Percentiles rank a stretch among this genome's conserved stretches.
These are phyloP conservation scores for Castanea sativa DNA, from an alignment of 306 rosid species.

Conservation along the genomic window DNA sequence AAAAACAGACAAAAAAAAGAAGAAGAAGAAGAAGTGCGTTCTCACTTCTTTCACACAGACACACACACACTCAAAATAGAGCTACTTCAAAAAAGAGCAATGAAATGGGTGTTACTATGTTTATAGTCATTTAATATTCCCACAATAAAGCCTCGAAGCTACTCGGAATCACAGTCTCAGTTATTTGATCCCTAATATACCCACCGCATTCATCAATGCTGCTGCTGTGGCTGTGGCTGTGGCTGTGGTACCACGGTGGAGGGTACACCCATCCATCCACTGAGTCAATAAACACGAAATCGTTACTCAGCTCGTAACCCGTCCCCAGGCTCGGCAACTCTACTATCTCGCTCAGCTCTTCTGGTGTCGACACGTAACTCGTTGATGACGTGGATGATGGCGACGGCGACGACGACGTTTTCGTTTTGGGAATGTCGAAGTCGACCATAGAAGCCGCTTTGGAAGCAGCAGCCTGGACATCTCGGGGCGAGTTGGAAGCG, in stretches of 20 bases:
- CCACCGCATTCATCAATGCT: slow-evolving; percentile 30
- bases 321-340: slow-evolving; percentile 54
- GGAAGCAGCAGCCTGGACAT: slow-evolving; percentile 86
- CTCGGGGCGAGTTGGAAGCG: slow-evolving; percentile 66
- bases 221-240: slow-evolving; percentile 10
- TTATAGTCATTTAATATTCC: slow-evolving; percentile 35
- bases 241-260: slow-evolving; percentile 41
- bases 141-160: slow-evolving; percentile 44
- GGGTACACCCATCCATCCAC: slow-evolving; percentile 44
- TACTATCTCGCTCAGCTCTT: slow-evolving; percentile 80
- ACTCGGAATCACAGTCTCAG: slow-evolving; percentile 33
- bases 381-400: slow-evolving; percentile 4
- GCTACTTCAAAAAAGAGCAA: too few species aligned
- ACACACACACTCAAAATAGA: too few species aligned
- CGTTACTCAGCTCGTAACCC: slow-evolving; percentile 40
- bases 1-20: not conserved
- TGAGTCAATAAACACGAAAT: slow-evolving; percentile 50
- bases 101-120: not conserved
- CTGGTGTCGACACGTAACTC: slow-evolving; percentile 38
- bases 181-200: slow-evolving; percentile 41
- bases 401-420: slow-evolving; percentile 11
- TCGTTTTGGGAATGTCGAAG: not conserved
- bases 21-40: not conserved
- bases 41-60: not conserved
- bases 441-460: slow-evolving; percentile 78